Percentiles rank a stretch among this genome's conserved stretches.
Evolutionary conservation across 345 rosid species (phyloP).

Genomic region (Excoecaria agallocha): DNA sequence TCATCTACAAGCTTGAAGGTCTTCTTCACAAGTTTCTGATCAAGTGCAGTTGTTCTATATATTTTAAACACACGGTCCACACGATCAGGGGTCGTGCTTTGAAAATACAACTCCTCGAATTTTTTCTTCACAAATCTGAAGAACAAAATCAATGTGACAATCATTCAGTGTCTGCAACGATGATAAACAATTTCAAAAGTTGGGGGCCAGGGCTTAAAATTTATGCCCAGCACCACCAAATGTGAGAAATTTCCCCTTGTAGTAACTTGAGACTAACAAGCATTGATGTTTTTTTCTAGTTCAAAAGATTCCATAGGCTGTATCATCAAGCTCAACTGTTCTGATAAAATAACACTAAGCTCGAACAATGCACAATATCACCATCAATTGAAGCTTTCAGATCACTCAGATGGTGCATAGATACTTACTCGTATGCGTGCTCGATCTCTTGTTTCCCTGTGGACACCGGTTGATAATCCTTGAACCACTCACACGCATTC

Average conservation of each 20-base stretch:
- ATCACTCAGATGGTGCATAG: background rate
- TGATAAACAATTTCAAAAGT: background rate
- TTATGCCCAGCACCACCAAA: background rate
- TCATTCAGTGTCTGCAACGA: background rate
- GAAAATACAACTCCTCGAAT: slow-evolving; percentile 88
- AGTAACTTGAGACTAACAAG: background rate
- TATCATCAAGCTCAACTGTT: background rate
- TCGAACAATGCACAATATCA: background rate
- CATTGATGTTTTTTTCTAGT: too few relatives aligned
- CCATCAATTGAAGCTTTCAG: background rate
- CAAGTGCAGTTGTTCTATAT: slow-evolving; percentile 93
- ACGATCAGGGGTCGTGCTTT: slow-evolving; percentile 74
- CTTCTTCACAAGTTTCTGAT: slow-evolving; percentile 96
- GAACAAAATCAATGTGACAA: background rate
- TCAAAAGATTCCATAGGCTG: background rate
- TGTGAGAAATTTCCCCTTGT: background rate
- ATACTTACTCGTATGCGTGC: slow-evolving; percentile 89
- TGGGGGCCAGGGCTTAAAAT: background rate
- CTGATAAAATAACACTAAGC: background rate
- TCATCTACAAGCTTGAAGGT: slow-evolving; percentile 98
- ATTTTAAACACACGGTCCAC: slow-evolving; percentile 94
- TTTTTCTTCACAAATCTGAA: slow-evolving; percentile 92
- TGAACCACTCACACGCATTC: slow-evolving; percentile 88
- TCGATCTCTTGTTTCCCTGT: slow-evolving; percentile 92
- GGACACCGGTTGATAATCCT: slow-evolving; percentile 86